Evolutionary conservation across 2,329 filamentous ascomycete species (phyloP).

Genomic region (Neofusicoccum parvum): DNA sequence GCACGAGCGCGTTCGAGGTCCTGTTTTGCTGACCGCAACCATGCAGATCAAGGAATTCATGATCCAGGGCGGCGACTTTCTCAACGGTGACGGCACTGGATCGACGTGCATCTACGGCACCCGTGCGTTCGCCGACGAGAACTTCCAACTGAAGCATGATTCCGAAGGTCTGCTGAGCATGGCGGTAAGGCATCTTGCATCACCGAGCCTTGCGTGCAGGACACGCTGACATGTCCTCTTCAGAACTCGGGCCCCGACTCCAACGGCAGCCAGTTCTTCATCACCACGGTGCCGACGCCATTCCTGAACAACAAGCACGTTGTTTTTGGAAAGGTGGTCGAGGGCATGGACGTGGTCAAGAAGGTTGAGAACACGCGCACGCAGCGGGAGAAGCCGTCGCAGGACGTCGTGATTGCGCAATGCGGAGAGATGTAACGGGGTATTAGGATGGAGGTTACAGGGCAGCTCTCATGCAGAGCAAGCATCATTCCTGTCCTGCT

Average conservation of each 20-base stretch:
- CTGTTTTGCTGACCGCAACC: constrained; percentile 13
- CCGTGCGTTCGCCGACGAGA: constrained; percentile 85
- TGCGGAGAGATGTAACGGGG: constrained; percentile 83
- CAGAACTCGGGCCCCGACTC: constrained; percentile 89
- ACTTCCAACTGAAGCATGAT: constrained; percentile 80
- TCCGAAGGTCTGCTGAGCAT: constrained; percentile 82
- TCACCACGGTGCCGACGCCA: constrained; percentile 83
- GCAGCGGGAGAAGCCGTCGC: constrained; percentile 76
- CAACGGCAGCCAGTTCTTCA: constrained; percentile 97
- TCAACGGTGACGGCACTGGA: constrained; percentile 90
- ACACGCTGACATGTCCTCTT: constrained; percentile 1
- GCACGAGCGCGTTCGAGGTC: neutral
- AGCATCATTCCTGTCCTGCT: neutral
- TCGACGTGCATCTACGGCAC: constrained; percentile 86
- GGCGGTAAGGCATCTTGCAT: constrained; percentile 66
- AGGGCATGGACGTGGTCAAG: constrained; percentile 85
- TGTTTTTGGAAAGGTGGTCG: constrained; percentile 87
- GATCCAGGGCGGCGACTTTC: constrained; percentile 95
- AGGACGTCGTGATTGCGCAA: constrained; percentile 81
- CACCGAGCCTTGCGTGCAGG: neutral
- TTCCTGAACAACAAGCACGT: constrained; percentile 93
- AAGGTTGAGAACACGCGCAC: constrained; percentile 92
- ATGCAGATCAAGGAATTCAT: constrained; percentile 89
- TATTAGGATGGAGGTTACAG: neutral
- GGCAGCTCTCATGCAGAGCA: neutral